These are phyloP conservation scores for Lodderomyces margitis DNA, from an alignment of 1,139 yeast species.

Conservation along the genomic window DNA sequence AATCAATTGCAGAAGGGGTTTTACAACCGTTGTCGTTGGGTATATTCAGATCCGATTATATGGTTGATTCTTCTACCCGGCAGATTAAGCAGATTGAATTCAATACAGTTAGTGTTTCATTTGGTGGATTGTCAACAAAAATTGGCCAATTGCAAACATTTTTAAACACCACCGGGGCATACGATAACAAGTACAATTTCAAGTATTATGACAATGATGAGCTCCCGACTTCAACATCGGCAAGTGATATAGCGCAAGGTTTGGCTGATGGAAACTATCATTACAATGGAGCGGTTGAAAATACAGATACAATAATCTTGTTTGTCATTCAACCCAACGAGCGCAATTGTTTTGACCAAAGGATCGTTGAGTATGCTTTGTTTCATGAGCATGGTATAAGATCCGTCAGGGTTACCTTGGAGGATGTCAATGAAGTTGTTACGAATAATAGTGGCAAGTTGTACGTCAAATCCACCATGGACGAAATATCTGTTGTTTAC, in stretches of 20 bases:
- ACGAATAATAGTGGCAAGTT: conserved; percentile 43
- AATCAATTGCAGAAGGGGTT: conserved; percentile 35
- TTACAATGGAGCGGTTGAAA: conserved; percentile 34
- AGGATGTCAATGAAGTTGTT: conserved; percentile 50
- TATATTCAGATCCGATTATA: conserved; percentile 85
- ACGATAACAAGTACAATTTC: conserved; percentile 37
- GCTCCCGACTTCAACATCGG: conserved; percentile 68
- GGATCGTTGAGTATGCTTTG: conserved; percentile 73
- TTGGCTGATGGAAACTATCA: conserved; percentile 62
- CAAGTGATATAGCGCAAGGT: conserved; percentile 62
- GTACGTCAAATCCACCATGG: conserved; percentile 50
- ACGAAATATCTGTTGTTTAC: conserved; percentile 84
- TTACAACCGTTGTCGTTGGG: conserved; percentile 76
- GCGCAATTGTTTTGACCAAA: conserved; percentile 87
- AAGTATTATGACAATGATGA: conserved; percentile 45
- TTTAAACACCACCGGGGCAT: conserved; percentile 56
- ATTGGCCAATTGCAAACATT: conserved; percentile 75
- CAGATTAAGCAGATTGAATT: conserved; percentile 90
- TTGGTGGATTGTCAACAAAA: conserved; percentile 84
- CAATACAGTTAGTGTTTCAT: conserved; percentile 92
- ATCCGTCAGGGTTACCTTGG: conserved; percentile 65
- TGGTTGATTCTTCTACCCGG: conserved; percentile 53
- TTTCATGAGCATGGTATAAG: conserved; percentile 54
- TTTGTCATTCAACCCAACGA: conserved; percentile 84
- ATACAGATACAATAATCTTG: conserved; percentile 53